Conservation (phyloP, 1,139 yeast genomes). For the Scheffersomyces segobiensis region DNA sequence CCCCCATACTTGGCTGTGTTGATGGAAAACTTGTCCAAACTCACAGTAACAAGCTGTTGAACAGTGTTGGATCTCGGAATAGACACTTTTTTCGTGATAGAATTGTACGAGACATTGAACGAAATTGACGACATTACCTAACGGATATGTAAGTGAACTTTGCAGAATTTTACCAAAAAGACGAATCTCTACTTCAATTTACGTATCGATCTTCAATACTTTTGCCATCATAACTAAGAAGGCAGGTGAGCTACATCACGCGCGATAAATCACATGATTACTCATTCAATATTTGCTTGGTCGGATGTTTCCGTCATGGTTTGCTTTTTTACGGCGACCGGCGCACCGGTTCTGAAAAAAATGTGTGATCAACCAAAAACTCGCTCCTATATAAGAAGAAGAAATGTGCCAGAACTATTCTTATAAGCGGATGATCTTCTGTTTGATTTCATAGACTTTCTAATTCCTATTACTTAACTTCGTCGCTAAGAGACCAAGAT, state of each 20-base stretch:
- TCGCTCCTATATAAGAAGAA: neutral
- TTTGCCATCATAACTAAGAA: neutral
- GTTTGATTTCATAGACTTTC: neutral
- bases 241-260: neutral
- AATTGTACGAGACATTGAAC: constrained; percentile 22
- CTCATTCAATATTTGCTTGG: too few species aligned
- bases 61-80: constrained; percentile 26
- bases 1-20: constrained; percentile 20
- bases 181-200: neutral
- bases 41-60: constrained; percentile 25
- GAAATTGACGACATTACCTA: constrained; percentile 24
- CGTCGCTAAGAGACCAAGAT: neutral
- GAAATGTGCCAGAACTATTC: neutral
- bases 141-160: neutral
- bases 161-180: neutral
- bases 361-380: neutral
- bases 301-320: too few species aligned
- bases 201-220: neutral
- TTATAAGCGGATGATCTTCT: neutral
- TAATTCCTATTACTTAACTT: neutral
- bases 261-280: neutral
- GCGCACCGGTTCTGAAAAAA: neutral
- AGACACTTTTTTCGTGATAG: constrained; percentile 25
- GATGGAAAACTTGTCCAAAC: constrained; percentile 28
- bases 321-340: neutral